phyloP scores from a whole-genome alignment of 2,329 filamentous ascomycete species.

The Colletotrichum eremochloae region DNA sequence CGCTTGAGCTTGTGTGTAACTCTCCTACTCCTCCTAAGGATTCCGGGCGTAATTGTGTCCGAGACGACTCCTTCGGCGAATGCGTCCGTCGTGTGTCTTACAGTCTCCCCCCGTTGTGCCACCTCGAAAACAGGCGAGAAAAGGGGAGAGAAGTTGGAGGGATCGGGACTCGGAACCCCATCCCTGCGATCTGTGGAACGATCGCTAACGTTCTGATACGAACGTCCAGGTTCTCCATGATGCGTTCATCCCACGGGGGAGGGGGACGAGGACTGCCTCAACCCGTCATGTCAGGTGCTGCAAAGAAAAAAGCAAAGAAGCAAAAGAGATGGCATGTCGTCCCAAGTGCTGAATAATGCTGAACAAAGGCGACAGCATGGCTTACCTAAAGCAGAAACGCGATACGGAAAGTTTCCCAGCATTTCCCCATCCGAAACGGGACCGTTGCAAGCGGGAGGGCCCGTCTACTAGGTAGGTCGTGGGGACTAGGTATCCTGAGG shows the following conservation, averaged over 20 bases:
- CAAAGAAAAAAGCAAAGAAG: neutral
- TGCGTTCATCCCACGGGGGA: neutral
- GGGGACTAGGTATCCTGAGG: neutral
- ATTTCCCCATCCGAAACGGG: conserved; percentile 3
- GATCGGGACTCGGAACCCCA: neutral
- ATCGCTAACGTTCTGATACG: neutral
- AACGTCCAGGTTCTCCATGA: neutral
- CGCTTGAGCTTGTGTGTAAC: neutral
- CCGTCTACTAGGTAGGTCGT: neutral
- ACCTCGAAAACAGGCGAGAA: neutral
- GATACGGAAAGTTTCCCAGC: neutral
- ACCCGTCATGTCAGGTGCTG: neutral
- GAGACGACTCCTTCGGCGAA: neutral
- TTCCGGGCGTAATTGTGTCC: neutral
- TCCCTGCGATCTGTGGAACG: neutral
- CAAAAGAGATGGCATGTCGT: conserved; percentile 9
- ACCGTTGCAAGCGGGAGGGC: conserved; percentile 21
- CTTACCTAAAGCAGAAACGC: neutral
- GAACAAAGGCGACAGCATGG: neutral
- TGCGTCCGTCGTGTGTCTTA: neutral
- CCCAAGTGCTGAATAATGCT: conserved; percentile 12
- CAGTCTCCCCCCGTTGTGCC: neutral
- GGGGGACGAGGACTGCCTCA: neutral
- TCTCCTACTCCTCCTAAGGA: no score
- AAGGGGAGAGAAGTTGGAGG: neutral